phyloP scores from a whole-genome alignment of 1,284 basidiomycete species.

The Irpex sp. region DNA sequence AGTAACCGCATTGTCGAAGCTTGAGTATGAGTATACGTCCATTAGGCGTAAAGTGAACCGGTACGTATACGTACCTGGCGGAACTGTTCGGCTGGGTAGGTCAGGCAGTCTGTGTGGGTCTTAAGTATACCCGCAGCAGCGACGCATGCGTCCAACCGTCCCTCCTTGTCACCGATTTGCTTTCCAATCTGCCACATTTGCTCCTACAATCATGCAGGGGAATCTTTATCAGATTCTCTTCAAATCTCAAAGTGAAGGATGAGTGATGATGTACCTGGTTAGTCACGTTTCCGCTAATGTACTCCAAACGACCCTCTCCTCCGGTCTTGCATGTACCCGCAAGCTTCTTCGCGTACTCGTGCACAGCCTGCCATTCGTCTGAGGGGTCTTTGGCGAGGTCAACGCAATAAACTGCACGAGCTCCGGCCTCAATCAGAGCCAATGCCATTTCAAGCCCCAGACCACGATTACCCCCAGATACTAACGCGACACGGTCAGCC shows the following conservation, averaged over 20 bases:
- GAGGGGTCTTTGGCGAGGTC: constrained; percentile 67
- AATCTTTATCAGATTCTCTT: neutral
- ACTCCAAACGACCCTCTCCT: constrained; percentile 51
- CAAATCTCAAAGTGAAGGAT: neutral
- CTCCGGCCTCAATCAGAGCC: constrained; percentile 73
- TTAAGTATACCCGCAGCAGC: constrained; percentile 78
- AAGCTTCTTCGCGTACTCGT: constrained; percentile 47
- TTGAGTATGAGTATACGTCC: neutral
- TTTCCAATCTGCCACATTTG: constrained; percentile 51
- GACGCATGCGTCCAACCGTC: constrained; percentile 70
- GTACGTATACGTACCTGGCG: constrained; percentile 44
- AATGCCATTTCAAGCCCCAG: constrained; percentile 83
- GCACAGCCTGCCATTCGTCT: constrained; percentile 61
- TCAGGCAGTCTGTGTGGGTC: constrained; percentile 36
- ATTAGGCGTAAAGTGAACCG: neutral
- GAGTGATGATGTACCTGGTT: constrained; percentile 39
- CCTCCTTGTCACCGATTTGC: constrained; percentile 60
- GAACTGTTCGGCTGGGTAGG: constrained; percentile 71
- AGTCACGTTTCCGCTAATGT: constrained; percentile 61
- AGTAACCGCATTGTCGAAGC: neutral
- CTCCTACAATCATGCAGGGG: constrained; percentile 16
- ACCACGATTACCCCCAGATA: constrained; percentile 79
- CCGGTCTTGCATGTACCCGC: constrained; percentile 24
- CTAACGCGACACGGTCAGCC: constrained; percentile 68
- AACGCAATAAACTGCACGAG: constrained; percentile 71